Base-by-base conservation (phyloP, 805 yeast species). In the Suhomyces sp. region DNA sequence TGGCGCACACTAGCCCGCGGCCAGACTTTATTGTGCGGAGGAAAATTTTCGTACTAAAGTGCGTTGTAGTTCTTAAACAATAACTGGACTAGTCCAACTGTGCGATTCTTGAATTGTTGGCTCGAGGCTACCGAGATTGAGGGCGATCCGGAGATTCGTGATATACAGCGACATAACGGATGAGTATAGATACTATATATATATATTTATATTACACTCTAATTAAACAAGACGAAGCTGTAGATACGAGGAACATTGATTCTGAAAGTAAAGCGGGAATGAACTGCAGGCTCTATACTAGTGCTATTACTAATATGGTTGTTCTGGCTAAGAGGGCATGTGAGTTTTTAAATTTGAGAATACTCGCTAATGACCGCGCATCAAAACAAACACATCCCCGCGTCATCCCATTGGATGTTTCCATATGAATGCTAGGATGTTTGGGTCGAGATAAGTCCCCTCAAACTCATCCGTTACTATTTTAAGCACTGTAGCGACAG, bases 381-480 rank as follows among this genome's bases (percentile, higher is more conserved):
- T 38, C 42, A 38, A 17, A 38, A 38, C 42, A 17, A 38, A 38
- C 42, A 38, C 3, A 38, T 24, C 12, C 6, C 17, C 9, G 24
- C 23, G 42, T 19, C 36, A 24, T 42, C 46, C 23, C 38, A 47
- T 6, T 19, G 36, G 9, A 65, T 47, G 19, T 2, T 19, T 3
- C 19, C 19, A 19, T 19, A 19, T 19, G 19, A 19, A 3, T 19
- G 19, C 19, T 19, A 19, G 19, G 19, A 19, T 19, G 19, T 19
- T 19, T 19, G 72, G 88, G 64, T 82, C 86, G 65, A 85, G 59
- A 53, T 64, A 62, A 2, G 84, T 75, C 76, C 73, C 56, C 69
- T 63, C 19, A 19, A 19, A 19, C 19, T 19, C 19, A 19, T 2
- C 2, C 19, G 3, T 19, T 19, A 19, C 19, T 19, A 3, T 19